These are phyloP conservation scores for Tagetes erecta DNA, from an alignment of 129 eudicot genomes.

Conservation along the genomic window DNA sequence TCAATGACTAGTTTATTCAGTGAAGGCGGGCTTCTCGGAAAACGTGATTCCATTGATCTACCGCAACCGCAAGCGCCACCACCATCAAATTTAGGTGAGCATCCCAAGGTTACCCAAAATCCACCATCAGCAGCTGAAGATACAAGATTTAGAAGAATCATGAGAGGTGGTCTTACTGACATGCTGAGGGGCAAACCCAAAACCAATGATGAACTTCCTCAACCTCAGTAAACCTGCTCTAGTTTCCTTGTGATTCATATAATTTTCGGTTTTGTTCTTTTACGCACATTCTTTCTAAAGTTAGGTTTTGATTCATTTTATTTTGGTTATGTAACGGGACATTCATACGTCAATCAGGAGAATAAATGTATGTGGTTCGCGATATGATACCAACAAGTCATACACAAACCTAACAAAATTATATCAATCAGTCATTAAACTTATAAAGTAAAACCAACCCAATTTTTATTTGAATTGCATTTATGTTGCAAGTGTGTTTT, in stretches of 20 bases:
- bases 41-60: slow-evolving; percentile 56
- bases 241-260: slow-evolving; percentile 6
- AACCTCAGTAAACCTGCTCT: slow-evolving; percentile 27
- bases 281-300: slow-evolving; percentile 24
- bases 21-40: slow-evolving; percentile 84
- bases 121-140: slow-evolving; percentile 62
- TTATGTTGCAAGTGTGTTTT: not conserved
- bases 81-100: slow-evolving; percentile 39
- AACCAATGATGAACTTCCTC: slow-evolving; percentile 46
- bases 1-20: slow-evolving; percentile 77
- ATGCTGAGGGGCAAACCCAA: slow-evolving; percentile 83
- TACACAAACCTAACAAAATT: not conserved
- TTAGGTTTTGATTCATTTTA: slow-evolving; percentile 18
- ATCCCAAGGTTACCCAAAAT: slow-evolving; percentile 30
- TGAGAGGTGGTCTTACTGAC: slow-evolving; percentile 84
- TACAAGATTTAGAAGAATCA: slow-evolving; percentile 82
- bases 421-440: not conserved
- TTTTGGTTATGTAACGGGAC: not conserved
- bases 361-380: slow-evolving; percentile 13
- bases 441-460: not conserved
- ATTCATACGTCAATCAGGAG: slow-evolving; percentile 12
- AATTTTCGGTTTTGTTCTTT: slow-evolving; percentile 22
- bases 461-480: not conserved
- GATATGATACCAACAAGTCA: not conserved
- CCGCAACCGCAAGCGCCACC: slow-evolving; percentile 9